Evolutionary conservation across 1,139 yeast genomes (phyloP).

Genomic region (Ogataea hybrid): DNA sequence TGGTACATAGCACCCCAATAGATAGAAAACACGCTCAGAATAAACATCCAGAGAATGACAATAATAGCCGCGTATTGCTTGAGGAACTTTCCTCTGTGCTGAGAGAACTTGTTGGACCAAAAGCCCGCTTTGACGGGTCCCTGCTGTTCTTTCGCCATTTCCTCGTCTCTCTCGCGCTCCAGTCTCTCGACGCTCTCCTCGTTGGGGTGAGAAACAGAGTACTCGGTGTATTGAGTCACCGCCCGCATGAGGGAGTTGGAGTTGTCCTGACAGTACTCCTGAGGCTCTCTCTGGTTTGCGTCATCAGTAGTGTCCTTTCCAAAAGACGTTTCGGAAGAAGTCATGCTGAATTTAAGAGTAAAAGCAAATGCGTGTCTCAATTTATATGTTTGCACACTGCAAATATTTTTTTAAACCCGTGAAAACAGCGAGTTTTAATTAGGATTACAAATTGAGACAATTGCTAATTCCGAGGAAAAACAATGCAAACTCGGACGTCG

Average conservation of each 20-base stretch:
- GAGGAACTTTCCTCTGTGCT: constrained; percentile 7
- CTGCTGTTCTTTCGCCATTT: not conserved
- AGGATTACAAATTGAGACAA: not conserved
- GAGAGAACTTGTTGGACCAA: constrained; percentile 1
- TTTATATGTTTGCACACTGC: too few species aligned
- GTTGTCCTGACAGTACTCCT: not conserved
- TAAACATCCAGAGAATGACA: constrained; percentile 20
- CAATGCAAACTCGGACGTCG: too few species aligned
- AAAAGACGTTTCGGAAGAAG: too few species aligned
- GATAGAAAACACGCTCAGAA: constrained; percentile 45
- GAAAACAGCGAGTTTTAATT: not conserved
- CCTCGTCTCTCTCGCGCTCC: constrained; percentile 4
- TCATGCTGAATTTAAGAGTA: not conserved
- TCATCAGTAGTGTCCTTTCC: too few species aligned
- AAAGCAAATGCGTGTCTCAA: too few species aligned
- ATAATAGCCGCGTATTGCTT: constrained; percentile 18
- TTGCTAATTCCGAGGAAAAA: not conserved
- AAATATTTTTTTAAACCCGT: not conserved
- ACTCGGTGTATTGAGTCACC: constrained; percentile 26
- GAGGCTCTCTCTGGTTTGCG: not conserved
- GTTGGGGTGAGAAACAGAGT: constrained; percentile 14
- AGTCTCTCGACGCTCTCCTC: constrained; percentile 1
- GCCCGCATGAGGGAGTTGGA: constrained; percentile 19
- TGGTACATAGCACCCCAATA: constrained; percentile 61
- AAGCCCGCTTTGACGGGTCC: constrained; percentile 2